These are phyloP conservation scores for Isoetes taiwanensis DNA, from an alignment of 75 land plant genomes.

Conservation along the genomic window DNA sequence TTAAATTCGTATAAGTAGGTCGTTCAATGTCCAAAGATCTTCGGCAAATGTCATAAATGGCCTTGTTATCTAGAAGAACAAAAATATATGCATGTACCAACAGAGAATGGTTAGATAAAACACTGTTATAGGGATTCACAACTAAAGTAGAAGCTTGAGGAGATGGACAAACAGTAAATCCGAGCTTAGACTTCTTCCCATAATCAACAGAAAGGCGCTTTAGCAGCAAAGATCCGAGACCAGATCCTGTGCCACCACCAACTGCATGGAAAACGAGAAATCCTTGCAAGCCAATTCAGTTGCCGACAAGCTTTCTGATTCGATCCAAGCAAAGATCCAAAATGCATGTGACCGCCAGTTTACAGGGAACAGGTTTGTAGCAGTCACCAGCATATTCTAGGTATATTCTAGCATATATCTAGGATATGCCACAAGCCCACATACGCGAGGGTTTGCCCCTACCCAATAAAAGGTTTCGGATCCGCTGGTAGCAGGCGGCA, in stretches of 20 bases:
- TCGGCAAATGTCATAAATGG: conserved; percentile 36
- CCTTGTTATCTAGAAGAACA: conserved; percentile 27
- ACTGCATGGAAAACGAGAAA: conserved; percentile 21
- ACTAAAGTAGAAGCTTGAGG: conserved; percentile 31
- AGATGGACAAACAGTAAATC: conserved; percentile 31
- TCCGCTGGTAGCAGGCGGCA: no score
- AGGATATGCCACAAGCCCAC: no score
- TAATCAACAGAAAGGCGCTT: conserved; percentile 42
- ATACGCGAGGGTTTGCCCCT: no score
- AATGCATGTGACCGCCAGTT: no score
- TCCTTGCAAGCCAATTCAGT: conserved; percentile 25
- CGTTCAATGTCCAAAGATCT: conserved; percentile 26
- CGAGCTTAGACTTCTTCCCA: conserved; percentile 13
- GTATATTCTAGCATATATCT: no score
- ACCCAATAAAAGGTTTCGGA: no score
- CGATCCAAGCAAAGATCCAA: conserved; percentile 12
- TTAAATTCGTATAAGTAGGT: conserved; percentile 39
- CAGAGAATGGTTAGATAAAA: conserved; percentile 31
- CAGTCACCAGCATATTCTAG: no score
- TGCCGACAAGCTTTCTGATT: conserved; percentile 17
- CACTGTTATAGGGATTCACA: conserved; percentile 31
- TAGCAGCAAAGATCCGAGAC: conserved; percentile 35
- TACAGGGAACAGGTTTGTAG: no score
- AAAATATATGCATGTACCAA: conserved; percentile 28
- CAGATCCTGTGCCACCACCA: conserved; percentile 16